Conservation (phyloP, 192 early-diverging fungal species). For the Podila epicladia region DNA sequence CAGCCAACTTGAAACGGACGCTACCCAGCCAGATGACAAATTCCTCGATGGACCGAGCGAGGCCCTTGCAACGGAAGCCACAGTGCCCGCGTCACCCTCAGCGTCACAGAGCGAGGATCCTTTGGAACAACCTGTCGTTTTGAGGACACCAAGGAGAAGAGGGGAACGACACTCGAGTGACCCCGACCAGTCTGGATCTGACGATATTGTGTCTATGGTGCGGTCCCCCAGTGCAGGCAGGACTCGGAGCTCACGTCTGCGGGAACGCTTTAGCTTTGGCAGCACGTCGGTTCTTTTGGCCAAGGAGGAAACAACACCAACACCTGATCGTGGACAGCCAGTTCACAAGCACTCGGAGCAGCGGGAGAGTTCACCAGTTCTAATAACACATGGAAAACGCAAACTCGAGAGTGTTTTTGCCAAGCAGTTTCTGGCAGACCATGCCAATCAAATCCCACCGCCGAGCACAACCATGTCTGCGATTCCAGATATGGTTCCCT, state of each 20-base stretch:
- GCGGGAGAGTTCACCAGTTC: neutral
- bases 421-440: neutral
- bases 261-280: neutral
- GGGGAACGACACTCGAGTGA: conserved; percentile 2
- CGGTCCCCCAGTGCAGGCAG: conserved; percentile 40
- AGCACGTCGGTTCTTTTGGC: neutral
- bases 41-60: conserved; percentile 17
- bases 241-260: conserved; percentile 1
- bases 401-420: neutral
- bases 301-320: neutral
- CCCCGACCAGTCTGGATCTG: conserved; percentile 12
- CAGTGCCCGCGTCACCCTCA: conserved; percentile 7
- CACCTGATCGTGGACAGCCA: neutral
- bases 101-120: neutral
- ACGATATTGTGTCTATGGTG: conserved; percentile 28
- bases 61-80: conserved; percentile 1
- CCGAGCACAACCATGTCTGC: conserved; percentile 2
- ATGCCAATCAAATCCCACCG: neutral
- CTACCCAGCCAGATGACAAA: conserved; percentile 33
- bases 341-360: neutral
- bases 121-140: neutral
- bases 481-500: neutral
- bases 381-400: neutral
- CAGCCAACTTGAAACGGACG: conserved; percentile 30
- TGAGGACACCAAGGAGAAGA: neutral